Evolutionary conservation across 1,284 basidiomycete species (phyloP).

Genomic region (Puccinia brachypodii): DNA sequence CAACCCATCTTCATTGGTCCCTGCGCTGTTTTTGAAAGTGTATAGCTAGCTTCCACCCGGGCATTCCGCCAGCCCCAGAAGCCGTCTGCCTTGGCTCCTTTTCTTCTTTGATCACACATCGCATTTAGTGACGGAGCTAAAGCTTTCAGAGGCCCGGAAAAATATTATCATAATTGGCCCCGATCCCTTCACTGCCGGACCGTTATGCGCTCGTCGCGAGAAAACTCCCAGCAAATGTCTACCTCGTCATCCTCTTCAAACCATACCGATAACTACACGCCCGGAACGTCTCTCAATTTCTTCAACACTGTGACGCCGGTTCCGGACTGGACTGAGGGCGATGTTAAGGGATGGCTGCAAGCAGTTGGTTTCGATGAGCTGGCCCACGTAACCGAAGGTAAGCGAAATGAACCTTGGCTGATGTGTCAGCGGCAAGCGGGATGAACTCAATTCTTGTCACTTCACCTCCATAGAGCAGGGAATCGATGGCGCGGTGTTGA

Average conservation of each 20-base stretch:
- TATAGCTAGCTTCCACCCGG: not conserved
- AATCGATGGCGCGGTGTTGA: conserved; percentile 42
- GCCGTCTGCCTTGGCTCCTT: not conserved
- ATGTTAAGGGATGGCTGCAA: conserved; percentile 38
- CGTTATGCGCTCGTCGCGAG: not conserved
- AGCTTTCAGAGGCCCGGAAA: not conserved
- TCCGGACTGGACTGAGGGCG: conserved; percentile 32
- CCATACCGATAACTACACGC: not conserved
- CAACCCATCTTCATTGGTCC: not conserved
- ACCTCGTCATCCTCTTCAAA: conserved; percentile 26
- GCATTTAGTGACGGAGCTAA: not conserved
- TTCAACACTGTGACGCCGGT: conserved; percentile 14
- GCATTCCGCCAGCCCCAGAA: not conserved
- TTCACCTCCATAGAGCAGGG: conserved; percentile 22
- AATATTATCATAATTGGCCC: not conserved
- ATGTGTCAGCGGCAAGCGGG: not conserved
- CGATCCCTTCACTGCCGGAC: not conserved
- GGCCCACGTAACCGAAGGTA: conserved; percentile 34
- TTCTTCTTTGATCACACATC: not conserved
- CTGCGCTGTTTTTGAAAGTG: not conserved
- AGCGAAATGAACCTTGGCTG: not conserved
- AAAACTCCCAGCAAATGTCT: conserved; percentile 28
- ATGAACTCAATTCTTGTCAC: not conserved
- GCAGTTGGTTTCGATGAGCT: conserved; percentile 25
- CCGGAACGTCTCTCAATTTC: not conserved